These are phyloP conservation scores for Podosphaera xanthii DNA, from an alignment of 2,329 filamentous ascomycete genomes.

Conservation along the genomic window DNA sequence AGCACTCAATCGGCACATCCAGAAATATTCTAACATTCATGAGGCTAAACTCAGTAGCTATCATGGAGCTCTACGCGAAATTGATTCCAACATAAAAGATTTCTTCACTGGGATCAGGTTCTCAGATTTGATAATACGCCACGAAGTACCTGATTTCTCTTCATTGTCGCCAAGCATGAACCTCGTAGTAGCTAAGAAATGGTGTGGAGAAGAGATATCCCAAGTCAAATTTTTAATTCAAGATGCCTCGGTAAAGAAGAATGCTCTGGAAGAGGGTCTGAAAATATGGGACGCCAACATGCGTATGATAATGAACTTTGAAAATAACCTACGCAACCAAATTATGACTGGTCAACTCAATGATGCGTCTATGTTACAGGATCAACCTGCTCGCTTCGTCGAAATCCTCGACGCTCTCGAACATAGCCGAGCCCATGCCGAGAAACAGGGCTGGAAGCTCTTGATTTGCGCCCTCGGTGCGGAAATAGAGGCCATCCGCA, in stretches of 20 bases:
- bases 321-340: conserved; percentile 33
- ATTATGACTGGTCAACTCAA: conserved; percentile 21
- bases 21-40: conserved; percentile 37
- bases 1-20: conserved; percentile 35
- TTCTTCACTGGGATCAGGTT: conserved; percentile 33
- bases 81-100: conserved; percentile 36
- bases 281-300: conserved; percentile 42
- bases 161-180: conserved; percentile 41
- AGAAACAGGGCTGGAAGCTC: conserved; percentile 46
- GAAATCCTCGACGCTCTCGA: conserved; percentile 31
- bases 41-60: conserved; percentile 55
- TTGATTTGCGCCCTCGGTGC: conserved; percentile 56
- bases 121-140: conserved; percentile 7
- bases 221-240: conserved; percentile 30
- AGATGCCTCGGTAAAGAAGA: conserved; percentile 35
- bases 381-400: conserved; percentile 32
- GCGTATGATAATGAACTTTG: conserved; percentile 37
- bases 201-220: conserved; percentile 42
- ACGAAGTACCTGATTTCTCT: conserved; percentile 24
- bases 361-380: conserved; percentile 20
- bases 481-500: conserved; percentile 42
- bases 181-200: conserved; percentile 43
- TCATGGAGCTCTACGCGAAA: conserved; percentile 38
- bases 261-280: conserved; percentile 44
- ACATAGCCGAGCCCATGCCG: conserved; percentile 28